These are phyloP conservation scores for Boletales sp. DNA, from an alignment of 768 basidiomycete species.

Conservation along the genomic window DNA sequence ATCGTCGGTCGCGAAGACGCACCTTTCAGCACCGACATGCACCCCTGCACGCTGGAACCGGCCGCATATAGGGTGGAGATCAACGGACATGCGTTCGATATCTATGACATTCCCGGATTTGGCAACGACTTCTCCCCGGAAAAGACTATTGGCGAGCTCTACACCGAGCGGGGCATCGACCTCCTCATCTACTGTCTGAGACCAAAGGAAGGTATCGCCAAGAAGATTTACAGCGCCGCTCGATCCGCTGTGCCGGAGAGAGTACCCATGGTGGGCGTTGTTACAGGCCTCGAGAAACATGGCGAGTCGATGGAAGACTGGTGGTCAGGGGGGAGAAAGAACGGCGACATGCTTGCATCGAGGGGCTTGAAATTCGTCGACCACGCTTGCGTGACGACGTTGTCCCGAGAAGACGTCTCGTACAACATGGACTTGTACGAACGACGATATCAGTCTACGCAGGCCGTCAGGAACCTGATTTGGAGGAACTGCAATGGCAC, in stretches of 20 bases:
- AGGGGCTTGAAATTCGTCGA: slow-evolving; percentile 35
- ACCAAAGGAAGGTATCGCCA: slow-evolving; percentile 28
- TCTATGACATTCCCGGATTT: slow-evolving; percentile 30
- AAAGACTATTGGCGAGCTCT: slow-evolving; percentile 26
- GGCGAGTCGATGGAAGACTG: slow-evolving; percentile 25
- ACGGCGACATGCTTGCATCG: slow-evolving; percentile 31
- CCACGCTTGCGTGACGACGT: slow-evolving; percentile 42
- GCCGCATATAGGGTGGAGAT: slow-evolving; percentile 26
- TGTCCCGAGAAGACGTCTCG: slow-evolving; percentile 29
- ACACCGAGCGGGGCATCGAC: slow-evolving; percentile 28
- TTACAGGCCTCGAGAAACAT: slow-evolving; percentile 37
- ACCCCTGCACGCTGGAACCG: slow-evolving; percentile 24
- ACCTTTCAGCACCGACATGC: slow-evolving; percentile 31
- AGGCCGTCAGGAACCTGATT: slow-evolving; percentile 23
- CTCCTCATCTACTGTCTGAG: slow-evolving; percentile 29
- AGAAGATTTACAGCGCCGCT: slow-evolving; percentile 22
- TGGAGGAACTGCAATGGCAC: slow-evolving; percentile 30
- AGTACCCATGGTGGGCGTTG: slow-evolving; percentile 37
- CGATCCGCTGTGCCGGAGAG: slow-evolving; percentile 28
- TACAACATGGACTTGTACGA: slow-evolving; percentile 32
- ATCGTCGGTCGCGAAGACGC: slow-evolving; percentile 32
- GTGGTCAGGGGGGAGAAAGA: slow-evolving; percentile 32
- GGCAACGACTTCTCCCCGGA: slow-evolving; percentile 18
- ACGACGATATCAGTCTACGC: slow-evolving; percentile 26
- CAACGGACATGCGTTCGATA: slow-evolving; percentile 29